Percentiles rank a stretch among this genome's conserved stretches.
Evolutionary conservation across 768 basidiomycete species (phyloP).

Genomic region (Lactifluus piperatus): DNA sequence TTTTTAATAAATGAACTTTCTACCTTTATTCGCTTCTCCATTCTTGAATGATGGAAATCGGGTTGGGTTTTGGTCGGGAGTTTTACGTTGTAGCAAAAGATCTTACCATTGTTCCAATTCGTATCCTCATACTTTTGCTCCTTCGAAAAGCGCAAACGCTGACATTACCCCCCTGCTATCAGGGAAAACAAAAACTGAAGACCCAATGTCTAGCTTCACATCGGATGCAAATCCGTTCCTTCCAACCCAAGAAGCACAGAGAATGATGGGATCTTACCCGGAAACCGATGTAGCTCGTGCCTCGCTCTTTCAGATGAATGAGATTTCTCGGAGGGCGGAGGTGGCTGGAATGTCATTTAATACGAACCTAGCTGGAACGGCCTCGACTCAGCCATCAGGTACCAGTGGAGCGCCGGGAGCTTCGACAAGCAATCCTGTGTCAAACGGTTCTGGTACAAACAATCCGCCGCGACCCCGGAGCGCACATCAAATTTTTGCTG

Average conservation of each 20-base stretch:
- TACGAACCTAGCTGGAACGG: constrained; percentile 6
- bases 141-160: constrained; percentile 21
- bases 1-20: constrained; percentile 19
- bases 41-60: constrained; percentile 5
- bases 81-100: constrained; percentile 11
- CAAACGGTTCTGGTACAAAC: neutral
- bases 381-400: constrained; percentile 13
- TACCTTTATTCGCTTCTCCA: neutral
- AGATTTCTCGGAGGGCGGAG: constrained; percentile 58
- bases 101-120: constrained; percentile 26
- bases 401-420: constrained; percentile 9
- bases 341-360: constrained; percentile 33
- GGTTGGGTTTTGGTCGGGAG: neutral
- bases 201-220: constrained; percentile 21
- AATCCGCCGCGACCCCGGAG: constrained; percentile 23
- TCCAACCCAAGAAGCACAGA: constrained; percentile 47
- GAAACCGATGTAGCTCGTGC: constrained; percentile 58
- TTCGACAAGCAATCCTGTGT: constrained; percentile 9
- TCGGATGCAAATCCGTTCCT: constrained; percentile 43
- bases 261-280: constrained; percentile 39
- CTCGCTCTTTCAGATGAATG: constrained; percentile 70
- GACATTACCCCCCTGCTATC: constrained; percentile 15
- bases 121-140: constrained; percentile 27
- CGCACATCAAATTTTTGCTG: constrained; percentile 26
- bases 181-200: constrained; percentile 30